Evolutionary conservation across 257 asterid genomes (phyloP).

Genomic region (Solanum bukasovii): DNA sequence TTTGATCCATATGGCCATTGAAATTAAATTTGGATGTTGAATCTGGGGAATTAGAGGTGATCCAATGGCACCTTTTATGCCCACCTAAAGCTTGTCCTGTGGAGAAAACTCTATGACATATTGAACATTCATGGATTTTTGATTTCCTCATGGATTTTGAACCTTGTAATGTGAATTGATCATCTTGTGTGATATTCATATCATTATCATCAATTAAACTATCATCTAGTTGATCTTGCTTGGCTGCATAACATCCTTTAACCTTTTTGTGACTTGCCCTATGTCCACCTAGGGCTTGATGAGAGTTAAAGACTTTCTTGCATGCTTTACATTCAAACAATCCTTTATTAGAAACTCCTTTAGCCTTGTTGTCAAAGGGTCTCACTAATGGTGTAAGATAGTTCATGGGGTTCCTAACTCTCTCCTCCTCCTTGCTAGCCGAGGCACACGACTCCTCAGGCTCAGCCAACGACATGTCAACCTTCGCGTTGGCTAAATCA

Average conservation of each 20-base stretch:
- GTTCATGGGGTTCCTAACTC: conserved; percentile 8
- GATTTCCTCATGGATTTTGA: conserved; percentile 47
- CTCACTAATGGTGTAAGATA: background rate
- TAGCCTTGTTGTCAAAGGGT: conserved; percentile 24
- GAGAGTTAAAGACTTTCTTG: conserved; percentile 86
- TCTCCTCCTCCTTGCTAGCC: conserved; percentile 65
- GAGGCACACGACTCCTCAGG: conserved; percentile 65
- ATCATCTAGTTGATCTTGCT: conserved; percentile 42
- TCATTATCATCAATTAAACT: conserved; percentile 22
- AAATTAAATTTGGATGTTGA: conserved; percentile 34
- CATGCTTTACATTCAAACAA: conserved; percentile 91
- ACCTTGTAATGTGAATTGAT: conserved; percentile 27
- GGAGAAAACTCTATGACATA: conserved; percentile 73
- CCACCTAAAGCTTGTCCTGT: conserved; percentile 98
- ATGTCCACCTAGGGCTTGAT: conserved; percentile 93
- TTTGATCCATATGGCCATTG: conserved; percentile 3
- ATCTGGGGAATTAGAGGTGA: conserved; percentile 48
- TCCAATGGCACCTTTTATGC: conserved; percentile 97
- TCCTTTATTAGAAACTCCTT: conserved; percentile 36
- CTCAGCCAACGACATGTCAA: conserved; percentile 30
- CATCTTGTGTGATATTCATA: conserved; percentile 24
- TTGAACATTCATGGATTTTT: conserved; percentile 78
- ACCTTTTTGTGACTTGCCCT: conserved; percentile 96
- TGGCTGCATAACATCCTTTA: conserved; percentile 84
- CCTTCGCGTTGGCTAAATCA: conserved; percentile 58